phyloP scores from a whole-genome alignment of 73 alveolate genomes.

The Paramecium octaurelia region DNA sequence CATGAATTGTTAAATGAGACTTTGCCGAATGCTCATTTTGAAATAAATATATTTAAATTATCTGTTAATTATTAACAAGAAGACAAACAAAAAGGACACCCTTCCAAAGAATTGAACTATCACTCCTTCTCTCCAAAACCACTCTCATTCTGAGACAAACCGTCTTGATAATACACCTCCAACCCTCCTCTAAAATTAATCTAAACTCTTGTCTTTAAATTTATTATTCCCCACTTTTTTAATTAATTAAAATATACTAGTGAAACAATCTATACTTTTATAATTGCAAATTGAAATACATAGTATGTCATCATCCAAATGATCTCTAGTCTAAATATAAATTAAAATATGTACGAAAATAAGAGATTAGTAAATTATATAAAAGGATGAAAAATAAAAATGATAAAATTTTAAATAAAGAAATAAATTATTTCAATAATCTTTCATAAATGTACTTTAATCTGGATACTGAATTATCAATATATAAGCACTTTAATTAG shows the following conservation, averaged over 20 bases:
- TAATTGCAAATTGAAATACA: no score
- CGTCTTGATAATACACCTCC: background rate
- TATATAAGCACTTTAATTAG: no score
- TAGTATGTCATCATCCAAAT: no score
- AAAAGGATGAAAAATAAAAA: no score
- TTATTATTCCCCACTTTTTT: background rate
- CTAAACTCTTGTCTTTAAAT: background rate
- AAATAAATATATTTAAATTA: background rate
- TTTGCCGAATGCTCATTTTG: conserved; percentile 3
- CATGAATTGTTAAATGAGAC: background rate
- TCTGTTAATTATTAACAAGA: background rate
- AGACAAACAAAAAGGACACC: background rate
- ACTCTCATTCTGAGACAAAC: background rate
- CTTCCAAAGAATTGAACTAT: background rate
- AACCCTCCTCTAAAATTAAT: background rate
- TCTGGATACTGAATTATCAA: no score
- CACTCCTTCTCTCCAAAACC: background rate
- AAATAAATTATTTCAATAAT: no score
- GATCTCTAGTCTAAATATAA: no score
- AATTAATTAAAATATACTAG: background rate
- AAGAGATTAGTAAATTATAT: no score
- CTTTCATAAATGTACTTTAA: no score
- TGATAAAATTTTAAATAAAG: no score
- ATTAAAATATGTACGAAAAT: no score
- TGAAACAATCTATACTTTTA: background rate